phyloP scores from a whole-genome alignment of 2,329 filamentous ascomycete species.

The Penicillium sp. region DNA sequence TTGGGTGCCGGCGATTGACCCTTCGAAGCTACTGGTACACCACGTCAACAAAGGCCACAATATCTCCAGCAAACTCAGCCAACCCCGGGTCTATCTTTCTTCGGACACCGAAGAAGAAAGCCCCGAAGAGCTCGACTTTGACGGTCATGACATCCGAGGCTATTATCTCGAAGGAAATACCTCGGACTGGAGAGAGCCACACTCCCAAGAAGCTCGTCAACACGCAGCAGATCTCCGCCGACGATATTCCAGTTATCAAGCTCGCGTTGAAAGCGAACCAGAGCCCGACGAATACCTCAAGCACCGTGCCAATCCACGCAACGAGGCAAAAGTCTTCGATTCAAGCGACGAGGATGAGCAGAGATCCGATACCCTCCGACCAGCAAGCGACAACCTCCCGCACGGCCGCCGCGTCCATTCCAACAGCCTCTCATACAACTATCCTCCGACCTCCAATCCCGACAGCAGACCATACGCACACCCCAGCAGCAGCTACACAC shows the following conservation, averaged over 20 bases:
- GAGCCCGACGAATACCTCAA: conserved; percentile 20
- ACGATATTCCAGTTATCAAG: conserved; percentile 35
- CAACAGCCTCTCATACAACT: conserved; percentile 15
- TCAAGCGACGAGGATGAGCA: conserved; percentile 22
- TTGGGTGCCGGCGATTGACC: conserved; percentile 28
- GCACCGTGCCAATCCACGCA: conserved; percentile 6
- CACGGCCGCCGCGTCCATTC: conserved; percentile 14
- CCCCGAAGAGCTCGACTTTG: conserved; percentile 17
- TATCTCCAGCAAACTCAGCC: background rate
- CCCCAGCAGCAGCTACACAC: conserved; percentile 12
- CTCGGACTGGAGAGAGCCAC: conserved; percentile 36
- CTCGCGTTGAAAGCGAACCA: conserved; percentile 37
- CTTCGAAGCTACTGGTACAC: conserved; percentile 6
- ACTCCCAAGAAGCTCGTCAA: conserved; percentile 38
- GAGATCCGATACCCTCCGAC: conserved; percentile 3
- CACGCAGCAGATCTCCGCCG: conserved; percentile 31
- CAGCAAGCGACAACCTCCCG: conserved; percentile 4
- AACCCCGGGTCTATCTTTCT: conserved; percentile 19
- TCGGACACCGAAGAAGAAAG: conserved; percentile 25
- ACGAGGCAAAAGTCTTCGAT: conserved; percentile 2
- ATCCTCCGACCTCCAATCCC: conserved; percentile 2
- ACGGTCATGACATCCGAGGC: conserved; percentile 27
- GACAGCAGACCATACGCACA: conserved; percentile 11
- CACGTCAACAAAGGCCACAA: conserved; percentile 5
- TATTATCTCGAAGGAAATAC: conserved; percentile 38